Percentiles rank a stretch among this genome's conserved stretches.
Evolutionary conservation across 2,329 filamentous ascomycete species (phyloP).

Genomic region (Aspergillus thermomutatus): DNA sequence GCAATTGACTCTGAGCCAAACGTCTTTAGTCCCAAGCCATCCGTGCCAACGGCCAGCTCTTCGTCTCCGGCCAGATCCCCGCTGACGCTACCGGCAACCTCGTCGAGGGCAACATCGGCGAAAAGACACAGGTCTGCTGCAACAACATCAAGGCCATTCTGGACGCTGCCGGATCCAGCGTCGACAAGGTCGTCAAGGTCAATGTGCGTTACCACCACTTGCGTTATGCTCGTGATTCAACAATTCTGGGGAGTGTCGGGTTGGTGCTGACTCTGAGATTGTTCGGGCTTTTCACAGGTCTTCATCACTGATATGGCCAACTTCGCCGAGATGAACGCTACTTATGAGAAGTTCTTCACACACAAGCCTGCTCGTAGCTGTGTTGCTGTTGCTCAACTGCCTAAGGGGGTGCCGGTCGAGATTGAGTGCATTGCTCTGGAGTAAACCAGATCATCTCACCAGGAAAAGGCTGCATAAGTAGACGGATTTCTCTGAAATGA

Average conservation of each 20-base stretch:
- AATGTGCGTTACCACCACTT: constrained; percentile 45
- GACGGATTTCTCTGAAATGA: background rate
- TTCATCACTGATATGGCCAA: constrained; percentile 90
- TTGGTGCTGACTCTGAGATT: background rate
- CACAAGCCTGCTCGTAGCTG: constrained; percentile 63
- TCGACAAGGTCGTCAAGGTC: constrained; percentile 83
- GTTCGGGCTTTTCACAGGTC: constrained; percentile 49
- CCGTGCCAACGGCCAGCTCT: constrained; percentile 65
- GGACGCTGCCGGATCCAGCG: constrained; percentile 71
- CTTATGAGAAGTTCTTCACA: constrained; percentile 67
- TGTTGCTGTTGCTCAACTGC: constrained; percentile 61
- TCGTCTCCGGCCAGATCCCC: constrained; percentile 74
- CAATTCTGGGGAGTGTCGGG: background rate
- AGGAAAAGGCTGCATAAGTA: background rate
- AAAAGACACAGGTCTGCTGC: constrained; percentile 69
- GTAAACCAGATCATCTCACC: constrained; percentile 20
- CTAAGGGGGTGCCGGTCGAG: constrained; percentile 62
- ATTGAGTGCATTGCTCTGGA: constrained; percentile 62
- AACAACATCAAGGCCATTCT: constrained; percentile 83
- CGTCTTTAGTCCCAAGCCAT: constrained; percentile 56
- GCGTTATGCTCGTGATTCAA: background rate
- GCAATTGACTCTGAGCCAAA: constrained; percentile 1
- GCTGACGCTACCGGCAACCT: constrained; percentile 60
- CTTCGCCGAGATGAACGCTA: constrained; percentile 76
- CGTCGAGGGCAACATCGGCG: constrained; percentile 61